Base-by-base conservation (phyloP, 2,329 filamentous ascomycete genomes). In the Aspergillus alliaceus region DNA sequence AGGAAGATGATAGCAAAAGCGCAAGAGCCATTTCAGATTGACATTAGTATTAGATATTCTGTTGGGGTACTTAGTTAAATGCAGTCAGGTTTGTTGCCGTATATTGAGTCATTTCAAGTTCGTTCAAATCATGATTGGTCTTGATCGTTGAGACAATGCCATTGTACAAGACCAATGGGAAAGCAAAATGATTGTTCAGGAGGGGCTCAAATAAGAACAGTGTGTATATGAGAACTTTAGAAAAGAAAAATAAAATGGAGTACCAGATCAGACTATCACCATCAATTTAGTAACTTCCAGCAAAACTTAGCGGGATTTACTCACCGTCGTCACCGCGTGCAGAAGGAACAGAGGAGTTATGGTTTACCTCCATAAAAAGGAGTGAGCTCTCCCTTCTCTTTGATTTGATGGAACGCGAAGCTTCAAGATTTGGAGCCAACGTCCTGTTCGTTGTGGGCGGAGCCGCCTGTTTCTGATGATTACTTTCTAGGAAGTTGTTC, bases 321-420 rank as follows among this genome's bases (percentile, higher is more conserved):
- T 48, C 27, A 48, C 44, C 44, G 32, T 32, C 44, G 18, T 48
- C 11, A 29, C 14, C 20, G 34, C 57, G 42, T 49, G 51, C n/a
- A 35, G 39, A 18, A 34, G 24, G 18, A 32, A 29, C 7, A 14
- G 15, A 31, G 34, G 18, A 9, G 49, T 69, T 44, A 54, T 74
- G 63, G 32, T 67, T 69, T 35, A 68, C 59, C 35, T 76, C 75
- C 76, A 79, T 78, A 37, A 79, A 74, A 40, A 80, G 65, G 66
- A 81, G 72, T 18, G 78, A 79, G 61, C 79, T 81, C 64, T 81
- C 79, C 42, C 79, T 71, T 60, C 79, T 73, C 64, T 79, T 78
- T 18, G 75, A 69, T 65, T 80, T 80, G 20, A 69, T 68, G 9
- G 72, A 70, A 29, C 70, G 70, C 20, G 69, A 65, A 27, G 72